Evolutionary conservation across 108 stramenopile species (phyloP), one percentile per base, ranked within the genome.

Genomic region (Stephanodiscus triporus): DNA sequence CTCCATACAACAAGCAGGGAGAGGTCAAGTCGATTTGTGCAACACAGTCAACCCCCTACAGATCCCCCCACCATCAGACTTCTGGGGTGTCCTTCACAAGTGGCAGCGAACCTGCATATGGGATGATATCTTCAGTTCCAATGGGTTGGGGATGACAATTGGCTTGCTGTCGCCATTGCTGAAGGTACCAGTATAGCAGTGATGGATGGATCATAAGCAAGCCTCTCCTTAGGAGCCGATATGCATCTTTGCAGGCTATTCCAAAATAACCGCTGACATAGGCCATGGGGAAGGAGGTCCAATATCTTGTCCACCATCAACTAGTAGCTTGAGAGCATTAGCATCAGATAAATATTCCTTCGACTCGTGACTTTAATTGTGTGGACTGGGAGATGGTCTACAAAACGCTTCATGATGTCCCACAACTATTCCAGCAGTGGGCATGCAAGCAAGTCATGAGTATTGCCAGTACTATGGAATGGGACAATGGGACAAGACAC

Each of bases 181-280:
- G 36, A 62, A 6, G 48, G 49, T 5, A 11, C 71, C 27, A 37
- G 26, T 4, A 19, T 49, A 0, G 45, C 71, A 8, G 66, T 67
- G 2, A 75, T 66, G 16, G 74, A 67, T 51, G 74, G 74, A 6
- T 75, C 66, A 10, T 75, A 55, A 70, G 32, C 45, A 49, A 48
- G 19, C 26, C 17, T 49, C 61, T 62, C 70, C 70, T 34, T 42
- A 61, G 29, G 70, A 72, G 32, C 36, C 70, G 61, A 47, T 72
- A 9, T 59, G 34, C 10, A 42, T 60, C 16, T 72, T 62, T 22
- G 47, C 50, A 0, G 60, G 48, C 6, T 23, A 10, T 22, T 36
- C 50, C n/a, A 72, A 72, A 19, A 51, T 72, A 19, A 72, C 70
- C 0, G 61, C 60, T 0, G 70, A 60, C n/a, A 49, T 59, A 1